Evolutionary conservation across 2,329 filamentous ascomycete genomes (phyloP).

Genomic region (Davidsoniella australis): DNA sequence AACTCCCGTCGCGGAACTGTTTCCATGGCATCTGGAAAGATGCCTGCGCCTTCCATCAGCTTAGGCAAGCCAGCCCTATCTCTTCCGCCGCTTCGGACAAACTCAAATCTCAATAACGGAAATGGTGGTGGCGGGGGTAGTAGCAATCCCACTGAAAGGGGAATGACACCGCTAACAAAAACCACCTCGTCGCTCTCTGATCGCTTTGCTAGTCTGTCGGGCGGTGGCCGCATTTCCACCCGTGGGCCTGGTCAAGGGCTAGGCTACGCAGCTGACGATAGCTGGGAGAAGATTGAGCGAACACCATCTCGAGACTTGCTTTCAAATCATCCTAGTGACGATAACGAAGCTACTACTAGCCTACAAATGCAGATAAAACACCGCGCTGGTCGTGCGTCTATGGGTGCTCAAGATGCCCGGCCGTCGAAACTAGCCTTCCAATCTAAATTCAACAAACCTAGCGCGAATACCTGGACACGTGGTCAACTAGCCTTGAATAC

Average conservation of each 20-base stretch:
- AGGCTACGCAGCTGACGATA: slow-evolving; percentile 8
- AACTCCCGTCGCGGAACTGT: slow-evolving; percentile 9
- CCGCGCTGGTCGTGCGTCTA: neutral
- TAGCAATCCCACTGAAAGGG: neutral
- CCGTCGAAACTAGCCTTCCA: slow-evolving; percentile 4
- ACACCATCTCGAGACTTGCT: too few relatives aligned
- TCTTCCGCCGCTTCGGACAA: neutral
- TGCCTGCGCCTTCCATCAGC: neutral
- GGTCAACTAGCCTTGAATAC: neutral
- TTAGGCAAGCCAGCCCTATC: slow-evolving; percentile 1
- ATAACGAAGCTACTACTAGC: too few relatives aligned
- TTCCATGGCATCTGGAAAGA: neutral
- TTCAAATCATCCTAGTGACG: too few relatives aligned
- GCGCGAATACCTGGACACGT: slow-evolving; percentile 4
- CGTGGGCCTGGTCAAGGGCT: slow-evolving; percentile 1
- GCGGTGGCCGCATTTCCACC: too few relatives aligned
- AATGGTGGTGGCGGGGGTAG: neutral
- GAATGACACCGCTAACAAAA: too few relatives aligned
- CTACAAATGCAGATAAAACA: too few relatives aligned
- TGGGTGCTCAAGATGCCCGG: slow-evolving; percentile 4
- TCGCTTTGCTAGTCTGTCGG: too few relatives aligned
- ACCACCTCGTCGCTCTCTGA: too few relatives aligned
- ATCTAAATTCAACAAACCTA: slow-evolving; percentile 2
- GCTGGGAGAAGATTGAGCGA: slow-evolving; percentile 1
- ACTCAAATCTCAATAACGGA: neutral